Conservation (phyloP, 2,329 filamentous ascomycete genomes). For the Hyphodiscus sp. region DNA sequence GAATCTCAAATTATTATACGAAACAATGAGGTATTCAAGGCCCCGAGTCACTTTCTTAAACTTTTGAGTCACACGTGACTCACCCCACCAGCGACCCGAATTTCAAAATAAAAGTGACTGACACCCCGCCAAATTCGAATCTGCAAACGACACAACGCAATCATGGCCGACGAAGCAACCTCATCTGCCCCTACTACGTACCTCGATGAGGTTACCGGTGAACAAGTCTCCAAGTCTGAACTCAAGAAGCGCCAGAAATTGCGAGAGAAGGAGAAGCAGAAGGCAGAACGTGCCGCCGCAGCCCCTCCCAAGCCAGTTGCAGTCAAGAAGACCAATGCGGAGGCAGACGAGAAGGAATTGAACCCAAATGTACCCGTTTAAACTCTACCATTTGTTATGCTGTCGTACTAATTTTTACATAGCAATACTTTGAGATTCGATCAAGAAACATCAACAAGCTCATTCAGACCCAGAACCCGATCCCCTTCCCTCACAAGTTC, state of each 20-base stretch:
- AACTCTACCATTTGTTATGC: conserved; percentile 11
- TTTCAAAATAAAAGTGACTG: background rate
- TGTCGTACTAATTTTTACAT: conserved; percentile 11
- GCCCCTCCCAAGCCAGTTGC: conserved; percentile 53
- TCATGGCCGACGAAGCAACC: conserved; percentile 26
- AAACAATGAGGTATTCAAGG: no score
- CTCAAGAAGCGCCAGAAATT: conserved; percentile 95
- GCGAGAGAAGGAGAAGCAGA: conserved; percentile 80
- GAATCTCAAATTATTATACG: no score
- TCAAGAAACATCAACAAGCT: conserved; percentile 75
- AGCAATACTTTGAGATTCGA: conserved; percentile 96
- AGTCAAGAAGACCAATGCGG: conserved; percentile 46
- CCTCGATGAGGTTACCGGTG: conserved; percentile 89
- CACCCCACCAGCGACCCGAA: background rate
- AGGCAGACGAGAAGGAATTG: conserved; percentile 63
- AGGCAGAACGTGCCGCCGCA: conserved; percentile 67
- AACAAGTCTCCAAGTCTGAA: conserved; percentile 76
- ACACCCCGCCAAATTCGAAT: background rate
- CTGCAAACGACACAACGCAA: conserved; percentile 11
- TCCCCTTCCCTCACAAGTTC: conserved; percentile 94
- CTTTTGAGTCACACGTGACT: background rate
- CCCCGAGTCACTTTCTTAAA: background rate
- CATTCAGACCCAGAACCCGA: conserved; percentile 64
- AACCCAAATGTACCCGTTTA: conserved; percentile 51
- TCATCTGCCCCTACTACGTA: conserved; percentile 34